phyloP scores from a whole-genome alignment of 2,329 filamentous ascomycete species.

The Ramularia endophylla region DNA sequence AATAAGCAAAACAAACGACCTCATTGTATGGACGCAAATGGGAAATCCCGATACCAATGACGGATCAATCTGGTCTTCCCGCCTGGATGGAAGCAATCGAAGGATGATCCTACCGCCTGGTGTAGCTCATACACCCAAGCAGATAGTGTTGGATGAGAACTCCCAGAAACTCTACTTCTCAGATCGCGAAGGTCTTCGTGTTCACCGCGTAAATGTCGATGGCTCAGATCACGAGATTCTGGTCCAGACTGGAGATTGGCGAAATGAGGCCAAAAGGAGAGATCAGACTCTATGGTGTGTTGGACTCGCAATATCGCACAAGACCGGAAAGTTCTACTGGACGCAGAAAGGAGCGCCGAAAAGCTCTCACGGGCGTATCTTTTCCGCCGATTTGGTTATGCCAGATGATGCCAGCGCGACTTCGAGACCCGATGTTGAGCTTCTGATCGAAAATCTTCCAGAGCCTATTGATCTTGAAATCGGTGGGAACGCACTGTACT shows the following conservation, averaged over 20 bases:
- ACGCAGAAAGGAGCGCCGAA: constrained; percentile 55
- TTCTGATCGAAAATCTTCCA: constrained; percentile 42
- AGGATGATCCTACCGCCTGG: constrained; percentile 41
- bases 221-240: constrained; percentile 34
- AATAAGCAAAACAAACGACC: constrained; percentile 13
- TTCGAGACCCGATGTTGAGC: constrained; percentile 38
- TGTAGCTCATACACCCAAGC: constrained; percentile 45
- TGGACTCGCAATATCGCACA: constrained; percentile 45
- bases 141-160: constrained; percentile 30
- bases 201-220: constrained; percentile 33
- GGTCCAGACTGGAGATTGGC: constrained; percentile 36
- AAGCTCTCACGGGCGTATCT: constrained; percentile 47
- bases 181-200: constrained; percentile 40
- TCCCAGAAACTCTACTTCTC: constrained; percentile 35
- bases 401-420: constrained; percentile 31
- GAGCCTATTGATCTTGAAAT: constrained; percentile 56
- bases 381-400: constrained; percentile 42
- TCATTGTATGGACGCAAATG: constrained; percentile 32
- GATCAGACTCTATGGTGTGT: constrained; percentile 33
- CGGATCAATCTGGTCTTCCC: constrained; percentile 20
- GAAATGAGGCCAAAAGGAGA: constrained; percentile 23
- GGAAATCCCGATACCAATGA: constrained; percentile 17
- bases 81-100: constrained; percentile 45
- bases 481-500: constrained; percentile 48
- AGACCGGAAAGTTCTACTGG: constrained; percentile 50